phyloP scores from a whole-genome alignment of 208 protist genomes.

The Acanthamoeba divionensis region DNA sequence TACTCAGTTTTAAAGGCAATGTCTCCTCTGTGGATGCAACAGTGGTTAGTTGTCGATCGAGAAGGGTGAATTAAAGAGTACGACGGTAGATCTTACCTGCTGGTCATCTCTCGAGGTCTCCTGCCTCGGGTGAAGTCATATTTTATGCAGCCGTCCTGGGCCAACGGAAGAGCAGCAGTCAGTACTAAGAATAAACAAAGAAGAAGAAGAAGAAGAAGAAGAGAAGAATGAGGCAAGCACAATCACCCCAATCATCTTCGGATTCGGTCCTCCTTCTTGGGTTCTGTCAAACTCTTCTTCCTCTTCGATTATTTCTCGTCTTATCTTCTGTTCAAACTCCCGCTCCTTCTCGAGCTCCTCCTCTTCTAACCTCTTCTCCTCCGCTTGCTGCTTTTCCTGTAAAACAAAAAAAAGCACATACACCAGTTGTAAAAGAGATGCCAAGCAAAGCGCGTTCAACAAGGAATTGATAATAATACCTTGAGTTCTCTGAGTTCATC shows the following conservation, averaged over 20 bases:
- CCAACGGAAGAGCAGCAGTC: neutral
- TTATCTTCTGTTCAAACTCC: constrained; percentile 45
- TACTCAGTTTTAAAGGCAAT: constrained; percentile 30
- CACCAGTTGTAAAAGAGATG: too few relatives aligned
- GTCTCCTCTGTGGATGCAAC: too few relatives aligned
- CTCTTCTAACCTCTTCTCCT: constrained; percentile 36
- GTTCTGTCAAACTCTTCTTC: constrained; percentile 4
- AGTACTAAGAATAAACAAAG: too few relatives aligned
- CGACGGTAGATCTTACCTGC: too few relatives aligned
- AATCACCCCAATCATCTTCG: constrained; percentile 31
- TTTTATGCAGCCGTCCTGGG: constrained; percentile 11
- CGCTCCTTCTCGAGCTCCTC: constrained; percentile 2
- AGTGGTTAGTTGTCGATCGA: too few relatives aligned
- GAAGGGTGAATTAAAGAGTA: too few relatives aligned
- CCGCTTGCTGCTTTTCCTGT: neutral
- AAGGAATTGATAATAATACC: too few relatives aligned
- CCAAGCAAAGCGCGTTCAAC: too few relatives aligned
- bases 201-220: neutral
- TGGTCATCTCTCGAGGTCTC: neutral
- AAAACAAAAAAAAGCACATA: too few relatives aligned
- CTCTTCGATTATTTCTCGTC: constrained; percentile 11
- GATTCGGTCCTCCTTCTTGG: constrained; percentile 6
- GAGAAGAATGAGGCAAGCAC: neutral
- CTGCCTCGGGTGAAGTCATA: constrained; percentile 31
- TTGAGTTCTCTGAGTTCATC: neutral